These are phyloP conservation scores for Trichoderma sp. DNA, from an alignment of 2,329 filamentous ascomycete genomes.

Conservation along the genomic window DNA sequence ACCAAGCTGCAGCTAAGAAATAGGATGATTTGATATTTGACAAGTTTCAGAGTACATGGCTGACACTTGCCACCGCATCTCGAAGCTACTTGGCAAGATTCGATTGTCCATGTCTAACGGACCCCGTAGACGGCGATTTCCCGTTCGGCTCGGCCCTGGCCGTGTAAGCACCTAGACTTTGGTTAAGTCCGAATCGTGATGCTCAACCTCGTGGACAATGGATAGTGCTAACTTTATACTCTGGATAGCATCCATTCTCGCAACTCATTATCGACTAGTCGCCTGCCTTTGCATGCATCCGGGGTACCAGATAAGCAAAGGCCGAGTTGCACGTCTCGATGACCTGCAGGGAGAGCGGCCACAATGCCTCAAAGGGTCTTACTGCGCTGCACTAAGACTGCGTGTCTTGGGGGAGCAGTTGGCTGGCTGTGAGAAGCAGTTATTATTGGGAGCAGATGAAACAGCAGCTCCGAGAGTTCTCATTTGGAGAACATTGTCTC, in stretches of 20 bases:
- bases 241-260: neutral
- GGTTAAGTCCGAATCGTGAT: neutral
- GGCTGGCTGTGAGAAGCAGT: neutral
- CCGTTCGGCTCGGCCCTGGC: constrained; percentile 11
- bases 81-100: neutral
- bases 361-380: neutral
- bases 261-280: neutral
- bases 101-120: neutral
- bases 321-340: neutral
- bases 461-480: neutral
- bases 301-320: neutral
- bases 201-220: neutral
- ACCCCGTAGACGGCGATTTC: neutral
- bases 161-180: constrained; percentile 14
- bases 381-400: neutral
- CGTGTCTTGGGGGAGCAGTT: neutral
- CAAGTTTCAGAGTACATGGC: neutral
- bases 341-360: neutral
- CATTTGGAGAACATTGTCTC: neutral
- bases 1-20: neutral
- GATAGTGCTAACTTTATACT: neutral
- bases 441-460: neutral
- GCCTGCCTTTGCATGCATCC: neutral
- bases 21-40: neutral
- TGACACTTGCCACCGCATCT: neutral